Evolutionary conservation across 106 monocot genomes (phyloP), one percentile per base, ranked within the genome.

Genomic region (Dioscorea alata): DNA sequence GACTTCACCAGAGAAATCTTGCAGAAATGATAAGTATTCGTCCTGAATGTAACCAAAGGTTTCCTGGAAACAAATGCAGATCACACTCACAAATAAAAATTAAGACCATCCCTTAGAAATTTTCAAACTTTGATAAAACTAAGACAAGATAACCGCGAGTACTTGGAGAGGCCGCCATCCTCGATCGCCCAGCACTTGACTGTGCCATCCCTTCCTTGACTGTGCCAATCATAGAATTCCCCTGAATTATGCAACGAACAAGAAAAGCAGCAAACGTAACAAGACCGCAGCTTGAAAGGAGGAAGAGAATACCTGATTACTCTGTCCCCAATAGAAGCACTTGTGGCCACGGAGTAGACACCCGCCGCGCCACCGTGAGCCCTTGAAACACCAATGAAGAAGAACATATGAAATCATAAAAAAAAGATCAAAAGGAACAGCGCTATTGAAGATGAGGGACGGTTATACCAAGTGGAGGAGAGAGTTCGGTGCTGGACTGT

Each of bases 131-230:
- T 42, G 42, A 42, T 42, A 42, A 42, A 42, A 42, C 42, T 10
- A 42, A 42, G 42, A 42, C 42, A 42, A 42, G 42, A 10, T 42
- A 8, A 23, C 23, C 19, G 19, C 3, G 9, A 42, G 34, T 76
- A 96, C 96, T 86, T 84, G 15, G 82, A 92, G 31, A 97, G 71
- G 14, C 86, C 92, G 19, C 84, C 70, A 79, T 86, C 96, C 66
- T 73, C 73, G 61, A 97, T 60, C 23, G 66, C 86, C 96, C 96
- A 97, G 60, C 82, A 97, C 64, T 92, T 97, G 66, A 89, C 89
- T 42, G 84, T 82, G 28, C 92, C 96, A 76, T 97, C 96, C 75
- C 96, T 81, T 8, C 96, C 96, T 74, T 92, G 92, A 80, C 96
- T 96, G 72, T 71, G 76, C 50, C 19, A 50, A 76, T 33, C 14